Base-by-base conservation (phyloP, 202 grass and related monocot genomes). In the Brachypodium distachyon region DNA sequence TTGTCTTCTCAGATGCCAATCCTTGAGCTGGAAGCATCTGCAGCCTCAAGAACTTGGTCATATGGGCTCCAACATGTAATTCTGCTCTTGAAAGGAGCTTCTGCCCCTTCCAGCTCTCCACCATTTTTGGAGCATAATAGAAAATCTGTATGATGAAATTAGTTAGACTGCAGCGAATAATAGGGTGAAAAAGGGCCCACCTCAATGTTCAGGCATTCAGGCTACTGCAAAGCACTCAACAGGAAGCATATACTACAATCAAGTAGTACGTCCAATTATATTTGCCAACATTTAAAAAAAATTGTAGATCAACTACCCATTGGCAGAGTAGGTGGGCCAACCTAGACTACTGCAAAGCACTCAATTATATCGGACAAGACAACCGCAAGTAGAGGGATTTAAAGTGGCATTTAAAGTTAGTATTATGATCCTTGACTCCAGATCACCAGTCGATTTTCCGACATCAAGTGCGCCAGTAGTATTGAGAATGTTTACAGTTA, bases 101-200 rank as follows among this genome's bases (percentile, higher is more conserved):
- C 78, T 97, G 94, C 13, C 95, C 95, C 77, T 98, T 98, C 95
- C 91, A 98, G 49, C 95, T 94, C 85, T 97, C 95, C 64, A 98
- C 82, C 43, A 83, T 89, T 85, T 92, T 98, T 41, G 95, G 89
- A 56, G 95, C 95, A 88, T 98, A 94, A 71, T 94, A 98, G 34
- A 98, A 94, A 50, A 98, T 94, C 91, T 97, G 85, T 76, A 85
- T 14, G 69, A 51, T 65, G 33, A 2, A 29, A 60, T 22, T 59
- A 29, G 48, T 90, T 82, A 85, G 36, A 63, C 13, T 66, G 22
- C 31, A 64, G 3, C 61, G 5, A 32, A 76, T 42, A 78, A 83
- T 69, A 9, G 43, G 6, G 25, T 58, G 71, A 27, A 58, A 48
- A 26, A 12, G n/a, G 19, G 36, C 7, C 1, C 19, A 41, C 61